Base-by-base conservation (phyloP, 768 basidiomycete species). In the Chalciporus pseudorubinellus region DNA sequence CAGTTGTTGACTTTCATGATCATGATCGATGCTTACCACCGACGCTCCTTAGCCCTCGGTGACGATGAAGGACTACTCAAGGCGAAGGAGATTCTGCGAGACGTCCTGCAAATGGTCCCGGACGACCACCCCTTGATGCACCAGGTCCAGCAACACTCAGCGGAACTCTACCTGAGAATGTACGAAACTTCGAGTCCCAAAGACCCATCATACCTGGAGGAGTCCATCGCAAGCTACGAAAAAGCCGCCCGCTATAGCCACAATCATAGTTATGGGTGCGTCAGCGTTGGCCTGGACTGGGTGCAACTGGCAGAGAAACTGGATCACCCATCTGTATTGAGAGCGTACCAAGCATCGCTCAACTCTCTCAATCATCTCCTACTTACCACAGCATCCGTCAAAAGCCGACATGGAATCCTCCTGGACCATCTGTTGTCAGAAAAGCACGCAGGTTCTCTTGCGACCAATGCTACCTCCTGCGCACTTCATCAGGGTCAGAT, bases 381-480 rank as follows among this genome's bases (percentile, higher is more conserved):
- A 0, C 50, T 65, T 28, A 26, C 39, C 14, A 55, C 48, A 16
- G 46, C 63, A 8, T 62, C 63, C 7, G 38, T 66, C 28, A 51
- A 55, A 34, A 33, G 42, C 21, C 58, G 64, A 31, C 60, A 54
- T 3, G 31, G 43, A 29, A 44, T 42, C 10, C 44, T 66, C 4
- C n/a, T 51, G 24, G 13, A 45, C 19, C 42, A 42, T n/a, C 4
- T 21, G 14, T 59, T 55, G 50, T 36, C 34, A 16, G 18, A 18
- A 28, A 29, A 9, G 8, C 16, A 46, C 6, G 55, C 45, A 1
- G 36, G 50, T 4, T 40, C 58, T 12, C 34, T 65, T n/a, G 63
- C 60, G 8, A 55, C 58, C 20, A 46, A 67, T 34, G 64, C 66
- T n/a, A 38, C 66, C 6, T 46, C 64, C 7, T 64, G 62, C 46